Evolutionary conservation across 2,329 filamentous ascomycete species (phyloP).

Genomic region (Blastomyces silverae): DNA sequence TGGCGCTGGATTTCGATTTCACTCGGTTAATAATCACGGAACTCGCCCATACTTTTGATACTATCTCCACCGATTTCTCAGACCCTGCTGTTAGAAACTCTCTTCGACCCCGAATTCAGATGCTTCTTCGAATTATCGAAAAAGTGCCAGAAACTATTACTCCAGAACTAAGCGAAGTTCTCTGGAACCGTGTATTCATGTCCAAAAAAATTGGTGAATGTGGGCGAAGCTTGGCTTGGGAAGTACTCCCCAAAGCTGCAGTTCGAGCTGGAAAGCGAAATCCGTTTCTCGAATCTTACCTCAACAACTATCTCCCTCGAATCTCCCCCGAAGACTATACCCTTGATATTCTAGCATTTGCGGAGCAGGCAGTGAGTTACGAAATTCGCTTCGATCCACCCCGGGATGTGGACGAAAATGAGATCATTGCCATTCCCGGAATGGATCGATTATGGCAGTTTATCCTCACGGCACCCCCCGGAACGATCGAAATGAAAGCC

Average conservation of each 20-base stretch:
- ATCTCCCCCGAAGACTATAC: conserved; percentile 37
- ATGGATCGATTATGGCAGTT: conserved; percentile 77
- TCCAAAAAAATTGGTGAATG: conserved; percentile 51
- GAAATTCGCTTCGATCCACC: conserved; percentile 54
- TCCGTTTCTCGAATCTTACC: conserved; percentile 40
- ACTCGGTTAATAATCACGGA: conserved; percentile 58
- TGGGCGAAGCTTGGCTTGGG: conserved; percentile 64
- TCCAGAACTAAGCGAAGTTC: conserved; percentile 52
- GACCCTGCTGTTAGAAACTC: conserved; percentile 36
- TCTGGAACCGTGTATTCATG: conserved; percentile 71
- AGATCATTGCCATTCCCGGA: conserved; percentile 43
- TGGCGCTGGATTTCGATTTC: conserved; percentile 57
- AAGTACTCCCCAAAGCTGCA: conserved; percentile 49
- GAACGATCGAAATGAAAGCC: conserved; percentile 60
- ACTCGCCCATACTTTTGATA: conserved; percentile 50
- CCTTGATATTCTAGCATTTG: conserved; percentile 38
- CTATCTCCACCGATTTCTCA: conserved; percentile 40
- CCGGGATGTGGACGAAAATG: conserved; percentile 37
- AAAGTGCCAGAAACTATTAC: conserved; percentile 58
- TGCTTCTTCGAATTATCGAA: conserved; percentile 54
- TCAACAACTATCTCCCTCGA: conserved; percentile 38
- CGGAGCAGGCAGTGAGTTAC: conserved; percentile 39
- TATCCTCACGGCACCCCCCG: conserved; percentile 60
- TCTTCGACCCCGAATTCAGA: conserved; percentile 51
- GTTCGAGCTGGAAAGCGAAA: conserved; percentile 29